phyloP scores from a whole-genome alignment of 2,329 filamentous ascomycete species.

The Fusarium palustre region DNA sequence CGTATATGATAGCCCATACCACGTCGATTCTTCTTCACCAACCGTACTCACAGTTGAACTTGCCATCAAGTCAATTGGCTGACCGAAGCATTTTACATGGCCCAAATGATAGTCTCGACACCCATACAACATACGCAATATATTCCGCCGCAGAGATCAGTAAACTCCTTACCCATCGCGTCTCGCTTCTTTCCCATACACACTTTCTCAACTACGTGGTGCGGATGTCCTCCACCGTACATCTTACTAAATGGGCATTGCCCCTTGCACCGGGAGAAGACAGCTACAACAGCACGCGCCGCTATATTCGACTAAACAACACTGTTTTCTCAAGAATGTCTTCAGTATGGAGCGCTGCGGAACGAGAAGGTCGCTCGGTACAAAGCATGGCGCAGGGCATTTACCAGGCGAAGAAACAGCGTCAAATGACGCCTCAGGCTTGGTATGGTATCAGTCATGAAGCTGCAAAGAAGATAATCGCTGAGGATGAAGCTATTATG shows the following conservation, averaged over 20 bases:
- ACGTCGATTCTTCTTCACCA: slow-evolving; percentile 82
- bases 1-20: slow-evolving; percentile 79
- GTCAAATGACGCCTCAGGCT: slow-evolving; percentile 64
- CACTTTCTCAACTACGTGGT: slow-evolving; percentile 88
- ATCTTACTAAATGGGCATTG: slow-evolving; percentile 81
- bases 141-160: slow-evolving; percentile 83
- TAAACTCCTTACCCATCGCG: slow-evolving; percentile 78
- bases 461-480: slow-evolving; percentile 66
- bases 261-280: slow-evolving; percentile 70
- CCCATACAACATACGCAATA: slow-evolving; percentile 83
- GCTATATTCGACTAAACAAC: slow-evolving; percentile 82
- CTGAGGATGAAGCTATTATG: slow-evolving; percentile 70
- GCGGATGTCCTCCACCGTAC: slow-evolving; percentile 82
- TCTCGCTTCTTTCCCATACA: slow-evolving; percentile 77
- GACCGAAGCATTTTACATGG: slow-evolving; percentile 75
- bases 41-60: slow-evolving; percentile 80
- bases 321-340: slow-evolving; percentile 78
- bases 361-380: slow-evolving; percentile 77
- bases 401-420: slow-evolving; percentile 68
- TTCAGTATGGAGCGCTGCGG: slow-evolving; percentile 78
- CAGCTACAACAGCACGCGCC: slow-evolving; percentile 69
- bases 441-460: slow-evolving; percentile 67
- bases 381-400: slow-evolving; percentile 84
- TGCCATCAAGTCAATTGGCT: slow-evolving; percentile 66
- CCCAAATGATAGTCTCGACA: slow-evolving; percentile 65